Conservation (phyloP, 805 yeast species). For the Metschnikowia aberdeeniae region DNA sequence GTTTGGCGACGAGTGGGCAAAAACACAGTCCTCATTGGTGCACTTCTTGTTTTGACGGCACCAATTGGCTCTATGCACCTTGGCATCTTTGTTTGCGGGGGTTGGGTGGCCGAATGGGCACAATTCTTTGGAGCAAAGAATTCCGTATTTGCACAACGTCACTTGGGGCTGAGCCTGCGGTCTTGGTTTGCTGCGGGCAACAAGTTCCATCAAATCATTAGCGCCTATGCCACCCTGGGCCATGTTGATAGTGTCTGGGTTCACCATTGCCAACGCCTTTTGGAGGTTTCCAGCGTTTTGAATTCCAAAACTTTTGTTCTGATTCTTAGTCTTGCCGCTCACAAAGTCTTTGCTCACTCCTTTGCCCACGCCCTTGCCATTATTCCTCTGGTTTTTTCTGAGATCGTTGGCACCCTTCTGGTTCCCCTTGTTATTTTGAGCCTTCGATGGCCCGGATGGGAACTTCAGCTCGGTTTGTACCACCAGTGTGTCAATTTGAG, state of each 20-base stretch:
- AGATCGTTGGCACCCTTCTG: constrained; percentile 8
- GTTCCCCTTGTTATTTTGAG: constrained; percentile 2
- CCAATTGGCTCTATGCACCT: constrained; percentile 67
- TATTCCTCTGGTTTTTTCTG: constrained; percentile 5
- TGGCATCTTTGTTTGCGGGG: constrained; percentile 72
- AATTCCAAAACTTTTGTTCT: constrained; percentile 29
- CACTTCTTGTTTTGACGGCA: constrained; percentile 70
- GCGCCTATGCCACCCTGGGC: constrained; percentile 46
- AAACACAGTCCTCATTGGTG: constrained; percentile 54
- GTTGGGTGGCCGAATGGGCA: constrained; percentile 94
- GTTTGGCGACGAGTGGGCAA: constrained; percentile 80
- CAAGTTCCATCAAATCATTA: constrained; percentile 56
- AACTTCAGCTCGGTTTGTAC: constrained; percentile 1
- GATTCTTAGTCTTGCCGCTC: constrained; percentile 8
- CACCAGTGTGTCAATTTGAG: constrained; percentile 1
- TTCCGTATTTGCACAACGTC: constrained; percentile 70
- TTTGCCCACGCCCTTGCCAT: constrained; percentile 15
- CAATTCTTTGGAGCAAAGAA: constrained; percentile 65
- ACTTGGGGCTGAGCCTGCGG: constrained; percentile 32
- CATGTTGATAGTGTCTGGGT: constrained; percentile 23
- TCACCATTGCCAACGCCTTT: constrained; percentile 36
- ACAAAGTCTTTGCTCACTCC: constrained; percentile 17
- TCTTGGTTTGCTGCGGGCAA: constrained; percentile 34
- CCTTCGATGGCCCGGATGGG: constrained; percentile 10
- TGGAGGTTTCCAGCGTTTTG: constrained; percentile 40